Percentiles rank a stretch among this genome's conserved stretches.
phyloP scores from a whole-genome alignment of 345 rosid genomes.

The Jatropha curcas region DNA sequence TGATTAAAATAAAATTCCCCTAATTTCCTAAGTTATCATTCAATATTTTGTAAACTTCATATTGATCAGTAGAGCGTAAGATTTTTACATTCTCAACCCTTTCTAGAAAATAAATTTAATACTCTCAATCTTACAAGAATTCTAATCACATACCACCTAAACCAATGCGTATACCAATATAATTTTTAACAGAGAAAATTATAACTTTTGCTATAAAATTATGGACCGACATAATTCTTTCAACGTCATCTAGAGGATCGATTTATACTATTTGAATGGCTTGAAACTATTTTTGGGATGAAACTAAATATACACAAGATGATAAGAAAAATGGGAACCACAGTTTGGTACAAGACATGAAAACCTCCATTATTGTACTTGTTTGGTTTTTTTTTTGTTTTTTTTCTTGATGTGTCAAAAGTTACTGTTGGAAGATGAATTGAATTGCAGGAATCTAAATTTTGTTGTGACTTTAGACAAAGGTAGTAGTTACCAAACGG shows the following conservation, averaged over 20 bases:
- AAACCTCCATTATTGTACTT: not conserved
- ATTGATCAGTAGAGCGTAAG: too few species aligned
- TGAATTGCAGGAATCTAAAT: not conserved
- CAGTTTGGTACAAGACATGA: not conserved
- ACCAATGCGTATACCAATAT: too few species aligned
- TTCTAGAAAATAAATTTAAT: too few species aligned
- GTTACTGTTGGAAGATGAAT: too few species aligned
- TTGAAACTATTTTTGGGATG: not conserved
- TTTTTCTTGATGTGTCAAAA: not conserved
- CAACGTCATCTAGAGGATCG: not conserved
- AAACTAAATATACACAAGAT: not conserved
- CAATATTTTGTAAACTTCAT: too few species aligned
- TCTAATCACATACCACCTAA: too few species aligned
- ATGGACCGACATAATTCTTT: too few species aligned
- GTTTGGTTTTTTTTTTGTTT: too few species aligned
- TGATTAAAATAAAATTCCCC: not conserved
- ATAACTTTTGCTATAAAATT: too few species aligned
- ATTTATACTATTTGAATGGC: not conserved
- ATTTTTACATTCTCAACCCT: too few species aligned
- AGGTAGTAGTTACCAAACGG: not conserved
- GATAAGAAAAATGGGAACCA: not conserved
- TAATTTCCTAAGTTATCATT: not conserved
- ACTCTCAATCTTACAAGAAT: too few species aligned
- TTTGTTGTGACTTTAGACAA: not conserved
- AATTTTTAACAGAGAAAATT: too few species aligned